A percentile compares a stretch with the other conserved stretches of the same genome.
Conservation (phyloP, 768 basidiomycete genomes). For the Tylopilus felleus region DNA sequence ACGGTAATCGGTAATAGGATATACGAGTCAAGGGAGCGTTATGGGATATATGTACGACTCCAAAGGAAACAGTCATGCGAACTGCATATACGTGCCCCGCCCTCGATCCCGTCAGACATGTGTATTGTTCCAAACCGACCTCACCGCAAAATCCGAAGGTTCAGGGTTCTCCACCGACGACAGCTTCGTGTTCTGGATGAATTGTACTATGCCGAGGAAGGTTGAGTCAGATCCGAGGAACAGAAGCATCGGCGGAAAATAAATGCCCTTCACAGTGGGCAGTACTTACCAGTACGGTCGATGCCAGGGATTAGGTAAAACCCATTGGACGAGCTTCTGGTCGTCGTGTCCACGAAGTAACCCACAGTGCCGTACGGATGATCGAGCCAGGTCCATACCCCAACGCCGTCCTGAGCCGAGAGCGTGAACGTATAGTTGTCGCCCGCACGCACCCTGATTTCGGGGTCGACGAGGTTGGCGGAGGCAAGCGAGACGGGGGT, state of each 20-base stretch:
- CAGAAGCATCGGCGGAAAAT: neutral
- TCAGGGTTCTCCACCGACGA: conserved; percentile 38
- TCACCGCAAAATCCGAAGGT: conserved; percentile 45
- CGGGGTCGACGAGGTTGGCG: conserved; percentile 48
- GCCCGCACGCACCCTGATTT: conserved; percentile 35
- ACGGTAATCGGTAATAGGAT: too few relatives aligned
- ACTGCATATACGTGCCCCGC: neutral
- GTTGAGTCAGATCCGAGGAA: neutral
- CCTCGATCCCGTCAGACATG: conserved; percentile 23
- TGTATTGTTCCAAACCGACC: conserved; percentile 55
- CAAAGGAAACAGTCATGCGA: neutral
- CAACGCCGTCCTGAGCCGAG: conserved; percentile 52
- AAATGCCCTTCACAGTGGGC: neutral
- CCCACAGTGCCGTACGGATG: conserved; percentile 55
- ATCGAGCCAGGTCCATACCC: conserved; percentile 58
- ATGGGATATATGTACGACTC: too few relatives aligned
- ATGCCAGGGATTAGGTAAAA: conserved; percentile 55
- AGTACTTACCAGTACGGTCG: conserved; percentile 45
- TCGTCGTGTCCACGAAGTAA: conserved; percentile 44
- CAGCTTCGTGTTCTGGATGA: conserved; percentile 37
- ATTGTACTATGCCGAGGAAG: conserved; percentile 34
- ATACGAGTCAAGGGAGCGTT: too few relatives aligned
- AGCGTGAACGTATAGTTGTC: conserved; percentile 46
- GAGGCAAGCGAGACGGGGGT: conserved; percentile 47
- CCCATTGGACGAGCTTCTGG: conserved; percentile 44